phyloP scores from a whole-genome alignment of 192 early-diverging fungal genomes.

The Helicostylum pulchrum region DNA sequence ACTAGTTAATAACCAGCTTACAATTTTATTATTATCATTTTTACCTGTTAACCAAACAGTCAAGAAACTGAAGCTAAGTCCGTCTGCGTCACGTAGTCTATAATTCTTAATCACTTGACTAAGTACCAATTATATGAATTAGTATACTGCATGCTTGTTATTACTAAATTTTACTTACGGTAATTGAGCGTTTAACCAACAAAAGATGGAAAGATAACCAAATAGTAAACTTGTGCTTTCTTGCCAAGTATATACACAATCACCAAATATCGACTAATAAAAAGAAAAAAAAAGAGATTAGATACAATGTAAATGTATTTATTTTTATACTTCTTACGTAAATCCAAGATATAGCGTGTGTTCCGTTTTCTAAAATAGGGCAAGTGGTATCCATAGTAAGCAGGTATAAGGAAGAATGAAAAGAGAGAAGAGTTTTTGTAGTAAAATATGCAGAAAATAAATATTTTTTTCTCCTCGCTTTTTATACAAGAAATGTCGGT shows the following conservation, averaged over 20 bases:
- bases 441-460: neutral
- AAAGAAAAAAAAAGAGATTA: neutral
- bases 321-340: neutral
- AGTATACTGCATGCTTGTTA: neutral
- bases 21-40: too few relatives aligned
- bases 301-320: neutral
- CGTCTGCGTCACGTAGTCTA: constrained; percentile 41
- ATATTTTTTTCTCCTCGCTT: neutral
- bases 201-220: constrained; percentile 57
- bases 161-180: constrained; percentile 52
- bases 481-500: too few relatives aligned
- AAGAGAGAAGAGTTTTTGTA: neutral
- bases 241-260: constrained; percentile 45
- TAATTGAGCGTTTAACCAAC: constrained; percentile 71
- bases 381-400: constrained; percentile 12
- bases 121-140: neutral
- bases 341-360: constrained; percentile 15
- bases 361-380: constrained; percentile 5
- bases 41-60: constrained; percentile 60
- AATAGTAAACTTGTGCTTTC: constrained; percentile 42
- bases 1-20: neutral
- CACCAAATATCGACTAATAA: constrained; percentile 41
- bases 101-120: constrained; percentile 57
- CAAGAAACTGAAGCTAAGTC: constrained; percentile 54
- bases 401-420: neutral